Evolutionary conservation across 352 stramenopile genomes (phyloP), one percentile per base, ranked within the genome.

Genomic region (Pythium oligandrum): DNA sequence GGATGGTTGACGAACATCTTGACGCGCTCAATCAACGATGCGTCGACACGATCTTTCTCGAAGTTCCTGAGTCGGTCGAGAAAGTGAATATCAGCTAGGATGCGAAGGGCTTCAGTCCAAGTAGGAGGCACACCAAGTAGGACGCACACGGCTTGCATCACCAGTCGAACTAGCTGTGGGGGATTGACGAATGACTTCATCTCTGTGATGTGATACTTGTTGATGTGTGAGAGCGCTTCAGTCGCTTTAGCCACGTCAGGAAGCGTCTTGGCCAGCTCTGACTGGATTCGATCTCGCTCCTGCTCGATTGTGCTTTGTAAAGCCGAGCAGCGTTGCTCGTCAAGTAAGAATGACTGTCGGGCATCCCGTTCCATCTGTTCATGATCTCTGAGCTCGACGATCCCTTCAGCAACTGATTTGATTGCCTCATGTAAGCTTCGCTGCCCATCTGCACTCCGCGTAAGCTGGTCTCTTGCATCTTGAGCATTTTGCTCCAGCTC

Each of bases 181-280:
- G 79, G 79, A 8, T 81, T 83, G 26, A 75, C 83, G 49, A 90
- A 88, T 17, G 76, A 88, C 53, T 88, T 88, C 73, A 90, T 83
- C 53, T 90, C 79, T 9, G 79, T 83, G 49, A 90, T 90, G 44
- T 88, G 77, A 45, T 85, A 67, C 52, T 88, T 90, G 63, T 86
- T 86, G 57, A 90, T 90, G 45, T 86, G 76, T 8, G 73, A 71
- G 1, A 90, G 59, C 40, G 79, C 75, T 35, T 78, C 70, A 0
- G 71, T 90, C 1, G 79, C 79, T 35, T 73, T 66, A 6, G 70
- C 49, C 0, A 90, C 56, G 6, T 90, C 75, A 0, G 79, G 79
- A 1, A 90, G 66, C 3, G 63, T 87, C 37, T 87, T 75, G 6
- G 75, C 69, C 30, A 90, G 51, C 43, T 88, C 77, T 2, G 51